A percentile compares a stretch with the other conserved stretches of the same genome.
Evolutionary conservation across 768 basidiomycete species (phyloP).

Genomic region (Boletellus sp.): DNA sequence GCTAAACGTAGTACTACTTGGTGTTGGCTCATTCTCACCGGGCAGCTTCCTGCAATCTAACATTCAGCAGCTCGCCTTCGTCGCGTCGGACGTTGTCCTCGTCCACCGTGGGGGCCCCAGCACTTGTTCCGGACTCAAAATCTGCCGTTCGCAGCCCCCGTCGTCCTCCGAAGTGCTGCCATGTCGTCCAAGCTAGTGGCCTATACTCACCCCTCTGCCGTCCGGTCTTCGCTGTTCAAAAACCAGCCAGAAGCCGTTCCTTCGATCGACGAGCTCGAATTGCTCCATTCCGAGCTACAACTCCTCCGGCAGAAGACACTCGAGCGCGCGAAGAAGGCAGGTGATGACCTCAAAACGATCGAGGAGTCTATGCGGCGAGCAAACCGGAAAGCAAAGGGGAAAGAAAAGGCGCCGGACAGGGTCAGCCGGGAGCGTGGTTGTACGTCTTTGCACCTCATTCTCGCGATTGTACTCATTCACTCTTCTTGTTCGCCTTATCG

Average conservation of each 20-base stretch:
- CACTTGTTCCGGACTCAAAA: conserved; percentile 11
- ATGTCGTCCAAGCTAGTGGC: conserved; percentile 63
- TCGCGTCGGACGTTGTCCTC: conserved; percentile 16
- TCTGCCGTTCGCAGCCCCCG: conserved; percentile 5
- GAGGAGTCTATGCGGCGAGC: conserved; percentile 74
- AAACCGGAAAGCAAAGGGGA: conserved; percentile 73
- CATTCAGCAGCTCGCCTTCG: conserved; percentile 8
- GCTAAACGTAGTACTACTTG: conserved; percentile 23
- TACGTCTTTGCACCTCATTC: conserved; percentile 42
- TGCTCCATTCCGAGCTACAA: conserved; percentile 58
- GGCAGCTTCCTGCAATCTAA: conserved; percentile 16
- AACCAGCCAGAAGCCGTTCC: conserved; percentile 64
- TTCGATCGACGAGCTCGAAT: conserved; percentile 66
- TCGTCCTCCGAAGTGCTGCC: conserved; percentile 23
- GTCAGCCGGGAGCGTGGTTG: conserved; percentile 72
- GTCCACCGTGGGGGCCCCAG: conserved; percentile 7
- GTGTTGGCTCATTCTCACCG: conserved; percentile 24
- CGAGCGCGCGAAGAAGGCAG: conserved; percentile 70
- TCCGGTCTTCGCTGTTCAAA: conserved; percentile 61
- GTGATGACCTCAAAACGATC: conserved; percentile 68
- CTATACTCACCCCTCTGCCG: conserved; percentile 45
- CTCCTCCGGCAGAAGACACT: conserved; percentile 49
- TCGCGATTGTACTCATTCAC: conserved; percentile 9
- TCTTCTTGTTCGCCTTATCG: conserved; percentile 17
- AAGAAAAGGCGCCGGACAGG: conserved; percentile 66